A percentile compares a stretch with the other conserved stretches of the same genome.
Conservation (phyloP, 1,284 basidiomycete genomes). For the Porodaedalea pini region DNA sequence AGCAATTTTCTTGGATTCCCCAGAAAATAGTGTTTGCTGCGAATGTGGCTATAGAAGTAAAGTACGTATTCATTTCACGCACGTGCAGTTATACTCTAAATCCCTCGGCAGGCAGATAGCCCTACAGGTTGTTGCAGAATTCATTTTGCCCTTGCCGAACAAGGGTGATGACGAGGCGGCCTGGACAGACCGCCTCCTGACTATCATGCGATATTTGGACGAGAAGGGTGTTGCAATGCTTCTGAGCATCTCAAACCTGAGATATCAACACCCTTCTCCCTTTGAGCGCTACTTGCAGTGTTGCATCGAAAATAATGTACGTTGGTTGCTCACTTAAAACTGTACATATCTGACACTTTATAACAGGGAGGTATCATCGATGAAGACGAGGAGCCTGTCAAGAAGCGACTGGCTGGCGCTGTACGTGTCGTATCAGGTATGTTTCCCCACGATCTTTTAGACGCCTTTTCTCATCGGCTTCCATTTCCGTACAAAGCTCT, state of each 20-base stretch:
- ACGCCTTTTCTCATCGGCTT: conserved; percentile 6
- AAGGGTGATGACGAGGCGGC: conserved; percentile 62
- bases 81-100: background rate
- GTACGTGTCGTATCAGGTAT: conserved; percentile 62
- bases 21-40: conserved; percentile 61
- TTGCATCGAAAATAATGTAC: conserved; percentile 79
- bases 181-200: conserved; percentile 84
- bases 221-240: conserved; percentile 56
- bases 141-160: conserved; percentile 81
- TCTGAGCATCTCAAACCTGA: conserved; percentile 60
- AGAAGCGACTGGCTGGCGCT: conserved; percentile 49
- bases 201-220: conserved; percentile 71
- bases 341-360: conserved; percentile 15
- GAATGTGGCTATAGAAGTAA: conserved; percentile 50
- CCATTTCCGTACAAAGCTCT: conserved; percentile 34
- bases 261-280: conserved; percentile 55
- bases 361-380: conserved; percentile 84
- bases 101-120: conserved; percentile 45
- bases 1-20: conserved; percentile 95
- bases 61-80: conserved; percentile 39
- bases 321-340: conserved; percentile 18
- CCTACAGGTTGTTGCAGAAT: conserved; percentile 65
- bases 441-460: conserved; percentile 25
- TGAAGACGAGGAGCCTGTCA: conserved; percentile 63
- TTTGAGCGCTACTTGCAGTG: conserved; percentile 64